phyloP scores from a whole-genome alignment of 1,139 yeast species.

The Hansenula sp. region DNA sequence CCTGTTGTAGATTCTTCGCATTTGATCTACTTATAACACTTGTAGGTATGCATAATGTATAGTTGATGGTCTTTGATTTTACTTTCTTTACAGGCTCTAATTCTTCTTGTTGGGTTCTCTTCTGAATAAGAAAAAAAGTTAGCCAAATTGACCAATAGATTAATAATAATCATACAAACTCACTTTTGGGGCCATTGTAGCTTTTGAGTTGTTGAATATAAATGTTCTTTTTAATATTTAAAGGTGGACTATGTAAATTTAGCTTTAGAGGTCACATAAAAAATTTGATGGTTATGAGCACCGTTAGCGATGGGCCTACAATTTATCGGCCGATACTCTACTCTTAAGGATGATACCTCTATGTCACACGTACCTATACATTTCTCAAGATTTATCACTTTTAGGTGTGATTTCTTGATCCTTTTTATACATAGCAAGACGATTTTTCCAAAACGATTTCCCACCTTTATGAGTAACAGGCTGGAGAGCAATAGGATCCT shows the following conservation, averaged over 20 bases:
- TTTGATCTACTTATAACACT: slow-evolving; percentile 46
- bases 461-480: slow-evolving; percentile 22
- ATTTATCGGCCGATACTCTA: neutral
- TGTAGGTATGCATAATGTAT: slow-evolving; percentile 65
- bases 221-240: too few relatives aligned
- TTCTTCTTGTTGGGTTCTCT: slow-evolving; percentile 4
- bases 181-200: slow-evolving; percentile 3
- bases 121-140: neutral
- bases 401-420: neutral
- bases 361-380: neutral
- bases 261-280: neutral
- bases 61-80: slow-evolving; percentile 23
- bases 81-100: slow-evolving; percentile 1
- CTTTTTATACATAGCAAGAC: slow-evolving; percentile 9
- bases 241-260: too few relatives aligned
- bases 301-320: neutral
- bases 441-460: slow-evolving; percentile 18
- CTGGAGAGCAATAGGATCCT: slow-evolving; percentile 21
- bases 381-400: neutral
- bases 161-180: too few relatives aligned
- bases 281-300: slow-evolving; percentile 2
- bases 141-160: too few relatives aligned
- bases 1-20: slow-evolving; percentile 67
- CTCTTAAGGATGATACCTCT: neutral
- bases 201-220: too few relatives aligned